These are phyloP conservation scores for Hsuehochloa calcarea DNA, from an alignment of 176 grass and related monocot genomes.

Conservation along the genomic window DNA sequence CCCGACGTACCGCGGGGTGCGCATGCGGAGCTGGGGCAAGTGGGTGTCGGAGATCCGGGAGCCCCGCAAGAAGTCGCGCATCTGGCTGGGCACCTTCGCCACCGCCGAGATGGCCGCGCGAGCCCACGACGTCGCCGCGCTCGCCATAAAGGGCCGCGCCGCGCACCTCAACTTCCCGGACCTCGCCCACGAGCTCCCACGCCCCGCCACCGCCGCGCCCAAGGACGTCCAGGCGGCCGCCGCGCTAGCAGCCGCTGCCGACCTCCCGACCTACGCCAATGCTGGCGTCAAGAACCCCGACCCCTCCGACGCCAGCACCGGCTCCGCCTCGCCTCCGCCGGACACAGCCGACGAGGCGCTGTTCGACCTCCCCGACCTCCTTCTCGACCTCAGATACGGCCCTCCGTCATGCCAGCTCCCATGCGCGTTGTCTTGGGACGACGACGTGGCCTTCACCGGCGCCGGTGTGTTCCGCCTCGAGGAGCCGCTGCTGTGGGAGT, in stretches of 20 bases:
- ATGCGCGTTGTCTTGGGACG: constrained; percentile 45
- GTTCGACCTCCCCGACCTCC: constrained; percentile 68
- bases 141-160: constrained; percentile 71
- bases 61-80: constrained; percentile 85
- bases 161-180: constrained; percentile 73
- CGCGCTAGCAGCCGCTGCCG: constrained; percentile 45
- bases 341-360: constrained; percentile 45
- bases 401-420: constrained; percentile 42
- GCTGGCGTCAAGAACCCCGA: constrained; percentile 8
- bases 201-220: constrained; percentile 51
- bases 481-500: constrained; percentile 58
- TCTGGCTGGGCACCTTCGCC: constrained; percentile 87
- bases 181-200: constrained; percentile 48
- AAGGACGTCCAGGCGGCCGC: constrained; percentile 74
- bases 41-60: constrained; percentile 96
- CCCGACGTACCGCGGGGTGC: constrained; percentile 82
- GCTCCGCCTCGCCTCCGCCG: not conserved
- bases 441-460: constrained; percentile 30
- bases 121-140: constrained; percentile 84
- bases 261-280: constrained; percentile 37
- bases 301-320: constrained; percentile 11
- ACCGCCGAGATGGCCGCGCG: constrained; percentile 92
- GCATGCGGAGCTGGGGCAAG: constrained; percentile 89
- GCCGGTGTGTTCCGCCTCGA: constrained; percentile 50
- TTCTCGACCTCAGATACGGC: constrained; percentile 49